Conservation (phyloP, 2,329 filamentous ascomycete species). For the Penicillium digitatum region DNA sequence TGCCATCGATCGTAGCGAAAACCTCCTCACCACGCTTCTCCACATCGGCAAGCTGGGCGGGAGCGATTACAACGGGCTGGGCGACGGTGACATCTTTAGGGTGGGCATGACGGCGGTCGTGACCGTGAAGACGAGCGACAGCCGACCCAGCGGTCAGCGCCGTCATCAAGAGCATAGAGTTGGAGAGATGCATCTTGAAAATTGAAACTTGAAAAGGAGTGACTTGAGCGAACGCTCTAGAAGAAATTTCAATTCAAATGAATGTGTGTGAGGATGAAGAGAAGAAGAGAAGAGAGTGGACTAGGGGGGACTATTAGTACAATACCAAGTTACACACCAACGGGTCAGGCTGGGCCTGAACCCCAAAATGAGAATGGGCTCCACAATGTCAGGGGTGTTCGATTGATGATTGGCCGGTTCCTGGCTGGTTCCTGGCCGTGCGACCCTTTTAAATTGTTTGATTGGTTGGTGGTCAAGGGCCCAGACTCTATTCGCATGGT, state of each 20-base stretch:
- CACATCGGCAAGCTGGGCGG: background rate
- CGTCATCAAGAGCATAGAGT: constrained; percentile 35
- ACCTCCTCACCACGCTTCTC: constrained; percentile 35
- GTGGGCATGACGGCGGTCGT: constrained; percentile 39
- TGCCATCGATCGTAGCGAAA: constrained; percentile 33
- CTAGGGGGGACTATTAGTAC: constrained; percentile 5
- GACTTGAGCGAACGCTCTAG: constrained; percentile 19
- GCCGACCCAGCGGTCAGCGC: constrained; percentile 37
- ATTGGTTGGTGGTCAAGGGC: constrained; percentile 13
- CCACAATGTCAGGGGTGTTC: constrained; percentile 19
- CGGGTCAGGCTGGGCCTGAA: constrained; percentile 1
- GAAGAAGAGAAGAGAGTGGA: constrained; percentile 10
- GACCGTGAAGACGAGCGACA: constrained; percentile 37
- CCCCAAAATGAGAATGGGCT: background rate
- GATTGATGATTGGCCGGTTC: constrained; percentile 12
- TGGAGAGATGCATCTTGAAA: constrained; percentile 39
- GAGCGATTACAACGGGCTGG: constrained; percentile 1
- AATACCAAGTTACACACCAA: constrained; percentile 6
- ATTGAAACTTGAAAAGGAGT: constrained; percentile 19
- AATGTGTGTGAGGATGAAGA: constrained; percentile 15
- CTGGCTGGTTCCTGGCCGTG: constrained; percentile 17
- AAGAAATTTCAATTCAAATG: constrained; percentile 18
- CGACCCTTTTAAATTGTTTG: background rate
- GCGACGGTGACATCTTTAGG: constrained; percentile 7
- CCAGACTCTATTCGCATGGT: constrained; percentile 9